A percentile compares a stretch with the other conserved stretches of the same genome.
Evolutionary conservation across 1,139 yeast genomes (phyloP).

Genomic region (Geotrichum aggregatum): DNA sequence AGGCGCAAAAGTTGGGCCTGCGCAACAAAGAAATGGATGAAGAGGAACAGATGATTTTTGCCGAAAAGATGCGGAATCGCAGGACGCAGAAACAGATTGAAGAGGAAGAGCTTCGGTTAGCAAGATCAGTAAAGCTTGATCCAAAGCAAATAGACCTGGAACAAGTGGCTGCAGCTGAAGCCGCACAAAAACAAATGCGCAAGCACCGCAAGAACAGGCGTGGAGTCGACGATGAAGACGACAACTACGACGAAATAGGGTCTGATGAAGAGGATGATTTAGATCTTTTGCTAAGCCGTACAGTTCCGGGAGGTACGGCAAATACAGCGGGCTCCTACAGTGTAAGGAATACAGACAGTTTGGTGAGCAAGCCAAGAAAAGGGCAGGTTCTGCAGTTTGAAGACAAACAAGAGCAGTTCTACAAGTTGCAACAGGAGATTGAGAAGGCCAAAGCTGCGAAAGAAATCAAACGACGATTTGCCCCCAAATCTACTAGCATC

Average conservation of each 20-base stretch:
- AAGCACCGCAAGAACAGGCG: conserved; percentile 8
- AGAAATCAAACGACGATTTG: conserved; percentile 15
- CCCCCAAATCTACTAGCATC: not conserved
- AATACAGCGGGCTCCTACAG: not conserved
- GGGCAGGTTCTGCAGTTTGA: conserved; percentile 9
- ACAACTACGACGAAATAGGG: not conserved
- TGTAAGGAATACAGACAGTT: not conserved
- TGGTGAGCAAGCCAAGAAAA: conserved; percentile 6
- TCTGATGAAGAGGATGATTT: not conserved
- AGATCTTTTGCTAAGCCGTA: not conserved
- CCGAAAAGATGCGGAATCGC: conserved; percentile 5
- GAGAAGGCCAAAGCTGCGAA: conserved; percentile 19
- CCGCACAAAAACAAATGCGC: not conserved
- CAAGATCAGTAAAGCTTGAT: conserved; percentile 1
- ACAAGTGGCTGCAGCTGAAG: not conserved
- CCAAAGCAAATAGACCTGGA: conserved; percentile 13
- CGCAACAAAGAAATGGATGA: conserved; percentile 6
- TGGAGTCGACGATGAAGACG: conserved; percentile 7
- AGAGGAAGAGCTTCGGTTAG: conserved; percentile 14
- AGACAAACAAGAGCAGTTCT: conserved; percentile 12
- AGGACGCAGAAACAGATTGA: conserved; percentile 11
- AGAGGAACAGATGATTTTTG: conserved; percentile 9
- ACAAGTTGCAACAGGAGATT: conserved; percentile 17
- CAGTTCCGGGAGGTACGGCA: not conserved
- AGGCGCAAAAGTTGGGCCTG: not conserved